phyloP scores from a whole-genome alignment of 1,284 basidiomycete genomes.

The Papiliotrema flavescens region DNA sequence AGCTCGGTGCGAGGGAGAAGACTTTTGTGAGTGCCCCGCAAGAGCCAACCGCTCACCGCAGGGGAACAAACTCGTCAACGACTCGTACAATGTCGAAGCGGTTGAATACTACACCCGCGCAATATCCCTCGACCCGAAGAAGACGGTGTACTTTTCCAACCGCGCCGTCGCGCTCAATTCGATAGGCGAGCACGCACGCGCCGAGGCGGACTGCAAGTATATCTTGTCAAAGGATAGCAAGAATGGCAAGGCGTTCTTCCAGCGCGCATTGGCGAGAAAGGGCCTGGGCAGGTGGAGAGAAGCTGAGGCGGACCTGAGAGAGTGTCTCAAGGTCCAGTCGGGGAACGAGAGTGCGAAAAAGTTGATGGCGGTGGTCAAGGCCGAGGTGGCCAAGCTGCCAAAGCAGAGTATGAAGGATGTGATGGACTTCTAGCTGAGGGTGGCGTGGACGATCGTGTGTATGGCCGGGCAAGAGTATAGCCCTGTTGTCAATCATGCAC shows the following conservation, averaged over 20 bases:
- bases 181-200: slow-evolving; percentile 37
- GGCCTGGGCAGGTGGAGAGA: slow-evolving; percentile 42
- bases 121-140: slow-evolving; percentile 48
- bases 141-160: slow-evolving; percentile 49
- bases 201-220: slow-evolving; percentile 45
- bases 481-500: too few species aligned
- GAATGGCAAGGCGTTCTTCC: slow-evolving; percentile 48
- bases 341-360: slow-evolving; percentile 40
- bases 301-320: slow-evolving; percentile 41
- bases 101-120: slow-evolving; percentile 47
- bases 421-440: slow-evolving; percentile 31
- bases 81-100: slow-evolving; percentile 32
- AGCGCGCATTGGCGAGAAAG: slow-evolving; percentile 42
- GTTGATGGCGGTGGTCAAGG: slow-evolving; percentile 30
- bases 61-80: slow-evolving; percentile 44
- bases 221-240: slow-evolving; percentile 43
- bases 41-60: slow-evolving; percentile 4
- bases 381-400: slow-evolving; percentile 31
- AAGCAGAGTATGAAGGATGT: slow-evolving; percentile 32
- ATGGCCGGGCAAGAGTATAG: background rate
- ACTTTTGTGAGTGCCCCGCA: slow-evolving; percentile 25
- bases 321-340: slow-evolving; percentile 32
- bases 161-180: slow-evolving; percentile 48
- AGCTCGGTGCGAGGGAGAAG: slow-evolving; percentile 47
- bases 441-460: background rate